Percentiles rank a stretch among this genome's conserved stretches.
Evolutionary conservation across 2,329 filamentous ascomycete genomes (phyloP).

Genomic region (Aspergillus chevalieri): DNA sequence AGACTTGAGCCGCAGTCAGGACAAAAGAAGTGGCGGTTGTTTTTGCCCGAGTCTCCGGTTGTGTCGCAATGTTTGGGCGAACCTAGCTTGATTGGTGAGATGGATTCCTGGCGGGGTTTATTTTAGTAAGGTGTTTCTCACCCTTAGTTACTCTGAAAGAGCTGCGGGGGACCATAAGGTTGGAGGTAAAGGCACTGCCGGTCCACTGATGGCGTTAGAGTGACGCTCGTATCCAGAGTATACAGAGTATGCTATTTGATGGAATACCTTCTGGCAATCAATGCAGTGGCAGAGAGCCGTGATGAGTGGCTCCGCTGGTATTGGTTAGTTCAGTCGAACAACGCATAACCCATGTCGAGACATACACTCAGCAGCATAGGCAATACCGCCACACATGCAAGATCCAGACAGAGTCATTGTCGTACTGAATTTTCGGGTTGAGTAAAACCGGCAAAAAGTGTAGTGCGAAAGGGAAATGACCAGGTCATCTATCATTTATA

Average conservation of each 20-base stretch:
- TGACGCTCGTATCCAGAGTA: not conserved
- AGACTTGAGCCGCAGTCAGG: slow-evolving; percentile 46
- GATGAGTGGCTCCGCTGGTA: slow-evolving; percentile 35
- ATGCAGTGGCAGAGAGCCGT: slow-evolving; percentile 49
- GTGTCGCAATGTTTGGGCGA: slow-evolving; percentile 45
- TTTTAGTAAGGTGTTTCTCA: too few species aligned
- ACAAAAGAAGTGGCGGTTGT: slow-evolving; percentile 54
- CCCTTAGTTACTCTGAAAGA: slow-evolving; percentile 48
- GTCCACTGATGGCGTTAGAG: slow-evolving; percentile 35
- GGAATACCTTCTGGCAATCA: slow-evolving; percentile 49
- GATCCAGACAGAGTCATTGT: slow-evolving; percentile 25
- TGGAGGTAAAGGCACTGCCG: slow-evolving; percentile 51
- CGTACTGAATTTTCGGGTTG: not conserved
- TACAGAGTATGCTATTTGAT: not conserved
- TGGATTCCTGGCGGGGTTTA: not conserved
- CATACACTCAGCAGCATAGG: slow-evolving; percentile 23
- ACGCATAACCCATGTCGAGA: not conserved
- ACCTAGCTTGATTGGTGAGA: slow-evolving; percentile 24
- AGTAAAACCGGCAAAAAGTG: too few species aligned
- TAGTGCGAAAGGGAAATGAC: too few species aligned
- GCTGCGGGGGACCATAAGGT: slow-evolving; percentile 44
- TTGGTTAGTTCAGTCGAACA: not conserved
- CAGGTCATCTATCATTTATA: too few species aligned
- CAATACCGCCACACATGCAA: slow-evolving; percentile 30
- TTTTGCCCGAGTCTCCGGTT: slow-evolving; percentile 46